These are phyloP conservation scores for Gautieria morchelliformis DNA, from an alignment of 768 basidiomycete species.

Conservation along the genomic window DNA sequence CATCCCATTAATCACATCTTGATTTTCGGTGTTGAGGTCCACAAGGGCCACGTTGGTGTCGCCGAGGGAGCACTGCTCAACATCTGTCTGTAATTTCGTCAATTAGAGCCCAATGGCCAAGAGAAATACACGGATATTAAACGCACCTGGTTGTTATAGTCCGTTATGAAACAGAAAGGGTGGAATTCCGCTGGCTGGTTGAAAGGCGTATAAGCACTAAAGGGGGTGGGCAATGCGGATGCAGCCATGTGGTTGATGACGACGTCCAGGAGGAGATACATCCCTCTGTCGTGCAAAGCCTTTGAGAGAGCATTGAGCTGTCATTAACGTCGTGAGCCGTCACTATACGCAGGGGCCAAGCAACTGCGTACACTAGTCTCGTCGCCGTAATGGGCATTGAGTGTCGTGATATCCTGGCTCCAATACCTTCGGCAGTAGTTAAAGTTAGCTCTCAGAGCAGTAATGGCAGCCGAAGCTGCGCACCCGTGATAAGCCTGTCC, in stretches of 20 bases:
- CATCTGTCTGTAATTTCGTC: conserved; percentile 20
- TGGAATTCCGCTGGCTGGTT: conserved; percentile 29
- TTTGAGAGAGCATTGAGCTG: conserved; percentile 34
- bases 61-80: conserved; percentile 55
- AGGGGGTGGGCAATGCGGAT: conserved; percentile 14
- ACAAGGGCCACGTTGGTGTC: conserved; percentile 42
- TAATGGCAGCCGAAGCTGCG: conserved; percentile 4
- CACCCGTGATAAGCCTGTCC: conserved; percentile 53
- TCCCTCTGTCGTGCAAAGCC: conserved; percentile 40
- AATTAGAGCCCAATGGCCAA: too few relatives aligned
- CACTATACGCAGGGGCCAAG: neutral
- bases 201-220: conserved; percentile 22
- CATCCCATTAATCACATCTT: conserved; percentile 31
- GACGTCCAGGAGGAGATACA: conserved; percentile 55
- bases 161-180: conserved; percentile 29
- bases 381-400: conserved; percentile 48
- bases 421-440: conserved; percentile 32
- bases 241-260: conserved; percentile 56
- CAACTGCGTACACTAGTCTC: conserved; percentile 25
- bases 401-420: conserved; percentile 34
- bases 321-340: neutral
- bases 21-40: conserved; percentile 48
- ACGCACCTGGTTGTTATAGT: conserved; percentile 31
- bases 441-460: too few relatives aligned
- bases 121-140: neutral